A percentile compares a stretch with the other conserved stretches of the same genome.
Conservation (phyloP, 1,284 basidiomycete genomes). For the Cutaneotrichosporon daszewskae region DNA sequence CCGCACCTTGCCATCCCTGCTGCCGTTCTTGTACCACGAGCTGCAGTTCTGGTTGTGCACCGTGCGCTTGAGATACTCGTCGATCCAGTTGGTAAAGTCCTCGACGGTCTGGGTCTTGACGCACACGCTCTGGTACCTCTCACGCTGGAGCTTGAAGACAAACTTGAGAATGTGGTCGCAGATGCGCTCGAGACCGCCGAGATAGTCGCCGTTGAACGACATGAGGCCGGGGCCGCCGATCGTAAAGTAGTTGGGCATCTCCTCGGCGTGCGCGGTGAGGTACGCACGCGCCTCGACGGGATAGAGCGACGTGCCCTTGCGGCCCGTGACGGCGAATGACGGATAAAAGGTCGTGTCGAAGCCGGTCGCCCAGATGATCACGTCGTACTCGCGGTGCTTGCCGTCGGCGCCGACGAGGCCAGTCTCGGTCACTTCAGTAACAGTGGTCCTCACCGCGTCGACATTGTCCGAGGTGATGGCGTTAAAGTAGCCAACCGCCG, state of each 20-base stretch:
- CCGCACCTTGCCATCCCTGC: constrained; percentile 5
- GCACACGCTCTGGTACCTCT: constrained; percentile 3
- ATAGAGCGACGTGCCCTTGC: constrained; percentile 1
- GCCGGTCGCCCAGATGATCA: constrained; percentile 28
- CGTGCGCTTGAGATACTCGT: constrained; percentile 4
- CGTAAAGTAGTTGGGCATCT: constrained; percentile 11
- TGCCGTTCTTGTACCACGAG: constrained; percentile 9
- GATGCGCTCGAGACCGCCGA: constrained; percentile 7
- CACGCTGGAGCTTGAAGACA: constrained; percentile 10
- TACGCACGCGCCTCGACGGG: constrained; percentile 6
- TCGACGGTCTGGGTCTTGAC: constrained; percentile 4
- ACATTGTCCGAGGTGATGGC: constrained; percentile 30
- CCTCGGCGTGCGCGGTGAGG: constrained; percentile 7
- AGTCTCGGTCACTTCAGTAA: constrained; percentile 19
- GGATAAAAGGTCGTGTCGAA: constrained; percentile 35
- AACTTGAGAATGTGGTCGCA: constrained; percentile 8
- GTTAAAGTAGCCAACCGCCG: constrained; percentile 38
- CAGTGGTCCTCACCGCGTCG: constrained; percentile 17
- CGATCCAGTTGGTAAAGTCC: constrained; percentile 4
- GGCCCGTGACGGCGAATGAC: constrained; percentile 21
- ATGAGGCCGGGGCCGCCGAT: constrained; percentile 1
- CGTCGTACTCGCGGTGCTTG: constrained; percentile 24
- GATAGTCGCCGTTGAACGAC: constrained; percentile 7
- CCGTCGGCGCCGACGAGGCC: constrained; percentile 22
- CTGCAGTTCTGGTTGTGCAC: constrained; percentile 2